phyloP scores from a whole-genome alignment of 2,329 filamentous ascomycete genomes.

The Colletotrichum sp. region DNA sequence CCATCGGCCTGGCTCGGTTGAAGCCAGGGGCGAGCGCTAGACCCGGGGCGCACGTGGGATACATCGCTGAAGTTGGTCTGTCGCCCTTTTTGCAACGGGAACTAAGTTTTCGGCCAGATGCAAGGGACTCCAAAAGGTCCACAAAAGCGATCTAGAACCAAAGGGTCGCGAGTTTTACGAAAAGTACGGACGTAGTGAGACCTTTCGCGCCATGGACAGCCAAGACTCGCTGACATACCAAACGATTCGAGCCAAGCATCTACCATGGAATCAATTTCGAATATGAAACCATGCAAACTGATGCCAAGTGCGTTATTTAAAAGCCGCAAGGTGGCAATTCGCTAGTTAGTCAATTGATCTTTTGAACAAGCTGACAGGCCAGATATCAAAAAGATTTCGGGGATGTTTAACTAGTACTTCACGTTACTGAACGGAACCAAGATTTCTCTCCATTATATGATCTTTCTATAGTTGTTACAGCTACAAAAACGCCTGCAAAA shows the following conservation, averaged over 20 bases:
- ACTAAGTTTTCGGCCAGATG: not conserved
- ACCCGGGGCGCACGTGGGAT: not conserved
- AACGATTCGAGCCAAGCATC: not conserved
- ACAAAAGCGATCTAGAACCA: not conserved
- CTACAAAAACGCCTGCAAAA: not conserved
- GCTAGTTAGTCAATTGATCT: not conserved
- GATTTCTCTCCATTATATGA: not conserved
- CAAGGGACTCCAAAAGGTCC: not conserved
- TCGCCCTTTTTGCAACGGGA: not conserved
- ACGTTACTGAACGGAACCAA: fast-evolving
- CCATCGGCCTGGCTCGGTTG: too few species aligned
- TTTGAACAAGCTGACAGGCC: not conserved
- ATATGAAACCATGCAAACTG: not conserved
- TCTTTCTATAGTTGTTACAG: not conserved
- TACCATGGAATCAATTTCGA: not conserved
- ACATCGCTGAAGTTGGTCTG: not conserved
- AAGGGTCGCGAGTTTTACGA: not conserved
- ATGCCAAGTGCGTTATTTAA: not conserved
- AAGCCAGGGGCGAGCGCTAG: not conserved
- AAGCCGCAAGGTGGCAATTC: not conserved
- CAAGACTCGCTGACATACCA: not conserved
- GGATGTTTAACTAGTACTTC: not conserved
- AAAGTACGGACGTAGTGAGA: not conserved
- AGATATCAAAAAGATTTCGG: not conserved
- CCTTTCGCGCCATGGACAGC: not conserved